Conservation (phyloP, 306 rosid genomes). For the Macrotyloma uniflorum region DNA sequence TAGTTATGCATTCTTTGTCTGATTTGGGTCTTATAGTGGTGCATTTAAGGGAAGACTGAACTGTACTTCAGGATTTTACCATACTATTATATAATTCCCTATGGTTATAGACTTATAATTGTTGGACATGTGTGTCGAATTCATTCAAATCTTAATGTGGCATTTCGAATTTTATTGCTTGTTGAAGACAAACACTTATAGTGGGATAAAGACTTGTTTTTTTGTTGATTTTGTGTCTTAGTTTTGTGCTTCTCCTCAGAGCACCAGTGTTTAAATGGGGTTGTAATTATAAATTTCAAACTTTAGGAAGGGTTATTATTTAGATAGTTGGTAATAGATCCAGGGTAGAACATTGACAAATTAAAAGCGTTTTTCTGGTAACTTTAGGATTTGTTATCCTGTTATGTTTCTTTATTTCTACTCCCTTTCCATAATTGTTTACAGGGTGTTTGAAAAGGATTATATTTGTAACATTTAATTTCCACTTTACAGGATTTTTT, state of each 20-base stretch:
- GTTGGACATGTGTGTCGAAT: too few relatives aligned
- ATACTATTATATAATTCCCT: not conserved
- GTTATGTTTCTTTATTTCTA: not conserved
- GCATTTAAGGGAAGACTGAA: slow-evolving; percentile 27
- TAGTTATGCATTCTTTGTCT: slow-evolving; percentile 12
- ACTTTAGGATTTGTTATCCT: not conserved
- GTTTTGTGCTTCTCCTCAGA: not conserved
- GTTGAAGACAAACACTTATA: not conserved
- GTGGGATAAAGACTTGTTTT: not conserved
- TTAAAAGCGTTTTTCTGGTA: not conserved
- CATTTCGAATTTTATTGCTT: not conserved
- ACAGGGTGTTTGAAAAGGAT: slow-evolving; percentile 5
- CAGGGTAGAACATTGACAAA: not conserved
- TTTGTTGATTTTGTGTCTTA: not conserved
- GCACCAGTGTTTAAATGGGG: not conserved
- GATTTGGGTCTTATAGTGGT: not conserved
- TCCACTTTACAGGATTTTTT: slow-evolving; percentile 74
- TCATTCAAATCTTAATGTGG: not conserved
- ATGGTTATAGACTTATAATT: slow-evolving; percentile 11
- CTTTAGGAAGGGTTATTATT: slow-evolving; percentile 1
- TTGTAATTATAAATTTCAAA: not conserved
- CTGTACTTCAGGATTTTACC: slow-evolving; percentile 14
- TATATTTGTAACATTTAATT: slow-evolving; percentile 11
- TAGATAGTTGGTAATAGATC: slow-evolving; percentile 2
- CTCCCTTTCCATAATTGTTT: not conserved